Evolutionary conservation across 2,329 filamentous ascomycete species (phyloP).

Genomic region (Fusarium torulosum): DNA sequence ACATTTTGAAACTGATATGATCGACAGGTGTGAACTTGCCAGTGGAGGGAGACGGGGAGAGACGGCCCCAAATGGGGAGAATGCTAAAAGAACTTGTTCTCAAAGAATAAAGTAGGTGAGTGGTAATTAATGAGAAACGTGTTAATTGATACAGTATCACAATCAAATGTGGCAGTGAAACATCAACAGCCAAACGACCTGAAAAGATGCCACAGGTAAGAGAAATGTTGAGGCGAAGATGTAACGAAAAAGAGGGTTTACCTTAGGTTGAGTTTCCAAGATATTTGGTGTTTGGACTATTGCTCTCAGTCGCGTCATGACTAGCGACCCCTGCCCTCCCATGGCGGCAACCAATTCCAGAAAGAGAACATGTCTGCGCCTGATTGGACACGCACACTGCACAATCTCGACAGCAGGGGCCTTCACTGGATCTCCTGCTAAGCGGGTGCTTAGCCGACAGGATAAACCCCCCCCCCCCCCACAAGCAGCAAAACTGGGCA

Average conservation of each 20-base stretch:
- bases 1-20: constrained; percentile 6
- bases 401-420: neutral
- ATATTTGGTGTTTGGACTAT: constrained; percentile 37
- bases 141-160: constrained; percentile 16
- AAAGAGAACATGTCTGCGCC: neutral
- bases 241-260: constrained; percentile 17
- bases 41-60: neutral
- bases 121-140: constrained; percentile 18
- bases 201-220: neutral
- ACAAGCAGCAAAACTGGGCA: constrained; percentile 24
- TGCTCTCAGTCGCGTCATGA: constrained; percentile 39
- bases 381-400: constrained; percentile 4
- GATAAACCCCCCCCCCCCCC: constrained; percentile 4
- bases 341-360: constrained; percentile 8
- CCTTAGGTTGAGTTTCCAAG: constrained; percentile 33
- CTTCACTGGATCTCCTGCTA: neutral
- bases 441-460: constrained; percentile 13
- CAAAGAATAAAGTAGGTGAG: neutral
- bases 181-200: constrained; percentile 9
- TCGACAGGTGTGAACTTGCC: neutral
- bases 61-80: constrained; percentile 31
- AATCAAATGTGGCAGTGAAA: neutral
- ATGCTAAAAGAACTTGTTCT: no score
- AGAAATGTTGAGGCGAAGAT: constrained; percentile 3
- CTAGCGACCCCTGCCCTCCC: constrained; percentile 24